Evolutionary conservation across 495 filamentous ascomycete genomes (phyloP), one percentile per base, ranked within the genome.

Genomic region (Xanthoparmelia taractica): DNA sequence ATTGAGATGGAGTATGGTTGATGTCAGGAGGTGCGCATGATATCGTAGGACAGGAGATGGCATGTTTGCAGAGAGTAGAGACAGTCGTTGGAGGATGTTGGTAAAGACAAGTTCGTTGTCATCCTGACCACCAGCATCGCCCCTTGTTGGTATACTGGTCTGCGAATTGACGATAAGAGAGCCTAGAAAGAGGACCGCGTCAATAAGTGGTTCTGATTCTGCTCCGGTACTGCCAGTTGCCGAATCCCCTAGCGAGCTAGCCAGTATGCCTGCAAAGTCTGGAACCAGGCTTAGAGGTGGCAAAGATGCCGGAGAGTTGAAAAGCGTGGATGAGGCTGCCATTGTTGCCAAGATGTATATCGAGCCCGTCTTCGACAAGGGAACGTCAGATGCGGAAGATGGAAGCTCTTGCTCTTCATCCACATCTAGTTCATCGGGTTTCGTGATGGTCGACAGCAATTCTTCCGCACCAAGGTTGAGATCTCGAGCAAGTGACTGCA

Each of bases 21-120:
- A 82, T 18, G 92, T 87, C 13, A 96, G 85, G 38, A 79, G 77
- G 58, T 92, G 89, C 4, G 93, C 86, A 0, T 87, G 81, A 69
- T 86, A 89, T 54, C 90, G 81, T 63, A 91, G 75, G 45, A 82
- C 76, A 65, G 91, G 76, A 59, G 82, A 77, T 13, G 87, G 77
- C 70, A 87, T 82, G 69, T 91, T 84, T 65, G 90, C 76, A 62
- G 90, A 85, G 71, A 87, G 70, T 47, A 88, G 72, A 57, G 84
- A 82, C 55, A 82, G 72, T 69, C 85, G 79, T 73, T 90, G 87
- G 56, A 83, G 75, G 66, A 85, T 81, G 33, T 77, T 71, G 63
- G 83, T 79, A 57, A 80, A 83, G 65, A 72, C 60, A 63, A 67
- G 17, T 61, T 59, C 29, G 62, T 67, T 20, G 61, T 58, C 29